phyloP scores from a whole-genome alignment of 164 flowering plant genomes.

The Platanus orientalis region DNA sequence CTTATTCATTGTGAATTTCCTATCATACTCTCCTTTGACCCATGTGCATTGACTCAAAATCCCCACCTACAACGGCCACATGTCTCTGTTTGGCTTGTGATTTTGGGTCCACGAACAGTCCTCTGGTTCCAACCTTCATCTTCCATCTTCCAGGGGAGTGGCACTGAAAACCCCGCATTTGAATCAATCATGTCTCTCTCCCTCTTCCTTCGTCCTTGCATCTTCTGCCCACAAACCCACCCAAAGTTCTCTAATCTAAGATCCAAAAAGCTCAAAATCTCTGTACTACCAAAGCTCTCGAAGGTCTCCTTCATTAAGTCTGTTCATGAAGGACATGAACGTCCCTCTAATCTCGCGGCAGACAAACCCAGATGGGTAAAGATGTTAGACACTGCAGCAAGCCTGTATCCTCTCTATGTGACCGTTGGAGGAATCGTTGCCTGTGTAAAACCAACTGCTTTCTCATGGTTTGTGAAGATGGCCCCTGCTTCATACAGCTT shows the following conservation, averaged over 20 bases:
- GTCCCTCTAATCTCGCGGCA: slow-evolving; percentile 3
- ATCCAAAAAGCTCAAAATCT: slow-evolving; percentile 11
- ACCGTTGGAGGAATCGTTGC: slow-evolving; percentile 65
- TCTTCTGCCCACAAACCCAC: slow-evolving; percentile 15
- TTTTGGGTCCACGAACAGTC: too few species aligned
- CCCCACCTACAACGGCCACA: too few species aligned
- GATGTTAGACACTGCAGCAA: slow-evolving; percentile 45
- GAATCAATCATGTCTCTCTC: slow-evolving; percentile 24
- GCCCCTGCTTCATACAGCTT: slow-evolving; percentile 64
- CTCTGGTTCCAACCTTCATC: too few species aligned
- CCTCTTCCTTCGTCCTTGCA: neutral
- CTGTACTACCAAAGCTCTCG: slow-evolving; percentile 6
- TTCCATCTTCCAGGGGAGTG: too few species aligned
- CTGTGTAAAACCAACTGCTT: slow-evolving; percentile 62
- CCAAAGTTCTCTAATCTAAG: slow-evolving; percentile 7
- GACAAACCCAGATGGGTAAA: slow-evolving; percentile 49
- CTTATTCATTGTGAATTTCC: too few species aligned
- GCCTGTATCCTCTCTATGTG: slow-evolving; percentile 75
- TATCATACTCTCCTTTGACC: too few species aligned
- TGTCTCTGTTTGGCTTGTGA: too few species aligned
- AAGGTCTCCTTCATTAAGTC: slow-evolving; percentile 11
- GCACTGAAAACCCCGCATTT: too few species aligned
- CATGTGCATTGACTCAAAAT: too few species aligned
- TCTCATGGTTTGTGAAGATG: slow-evolving; percentile 63
- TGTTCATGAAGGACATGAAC: slow-evolving; percentile 17